Evolutionary conservation across 2,329 filamentous ascomycete species (phyloP).

Genomic region (Beauveria caledonica): DNA sequence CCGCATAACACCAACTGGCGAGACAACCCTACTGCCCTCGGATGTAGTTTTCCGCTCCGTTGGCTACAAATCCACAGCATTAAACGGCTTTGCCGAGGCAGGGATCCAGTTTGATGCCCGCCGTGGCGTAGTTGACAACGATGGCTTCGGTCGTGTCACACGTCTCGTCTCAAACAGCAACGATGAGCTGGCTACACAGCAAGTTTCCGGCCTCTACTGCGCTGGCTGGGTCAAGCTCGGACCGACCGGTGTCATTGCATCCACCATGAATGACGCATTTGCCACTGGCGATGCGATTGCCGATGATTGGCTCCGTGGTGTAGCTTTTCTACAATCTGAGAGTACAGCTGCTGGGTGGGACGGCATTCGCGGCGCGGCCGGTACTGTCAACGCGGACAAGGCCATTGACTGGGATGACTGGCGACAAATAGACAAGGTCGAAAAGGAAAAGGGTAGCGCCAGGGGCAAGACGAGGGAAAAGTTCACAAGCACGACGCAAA

Average conservation of each 20-base stretch:
- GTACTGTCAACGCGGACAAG: constrained; percentile 42
- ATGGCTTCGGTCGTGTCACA: constrained; percentile 64
- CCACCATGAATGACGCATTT: constrained; percentile 93
- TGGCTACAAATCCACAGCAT: constrained; percentile 75
- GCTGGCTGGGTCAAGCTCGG: constrained; percentile 95
- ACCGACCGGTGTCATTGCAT: constrained; percentile 90
- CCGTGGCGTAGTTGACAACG: constrained; percentile 73
- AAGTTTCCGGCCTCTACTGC: constrained; percentile 69
- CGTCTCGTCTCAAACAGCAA: constrained; percentile 25
- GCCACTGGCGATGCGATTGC: constrained; percentile 76
- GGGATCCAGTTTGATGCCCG: constrained; percentile 70
- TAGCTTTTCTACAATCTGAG: constrained; percentile 29
- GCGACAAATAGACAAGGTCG: constrained; percentile 71
- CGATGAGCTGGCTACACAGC: constrained; percentile 30
- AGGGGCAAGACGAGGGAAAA: constrained; percentile 74
- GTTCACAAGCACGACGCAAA: constrained; percentile 48
- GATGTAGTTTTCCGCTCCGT: constrained; percentile 85
- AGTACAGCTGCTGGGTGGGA: constrained; percentile 58
- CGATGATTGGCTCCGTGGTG: constrained; percentile 57
- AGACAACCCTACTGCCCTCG: constrained; percentile 49
- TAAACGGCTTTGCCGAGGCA: constrained; percentile 65
- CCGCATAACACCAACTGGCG: constrained; percentile 39
- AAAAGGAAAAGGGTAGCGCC: constrained; percentile 56
- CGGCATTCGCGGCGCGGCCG: constrained; percentile 54
- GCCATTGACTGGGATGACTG: constrained; percentile 79